Evolutionary conservation across 108 stramenopile genomes (phyloP), one percentile per base, ranked within the genome.

Genomic region (Conticribra weissflogii): DNA sequence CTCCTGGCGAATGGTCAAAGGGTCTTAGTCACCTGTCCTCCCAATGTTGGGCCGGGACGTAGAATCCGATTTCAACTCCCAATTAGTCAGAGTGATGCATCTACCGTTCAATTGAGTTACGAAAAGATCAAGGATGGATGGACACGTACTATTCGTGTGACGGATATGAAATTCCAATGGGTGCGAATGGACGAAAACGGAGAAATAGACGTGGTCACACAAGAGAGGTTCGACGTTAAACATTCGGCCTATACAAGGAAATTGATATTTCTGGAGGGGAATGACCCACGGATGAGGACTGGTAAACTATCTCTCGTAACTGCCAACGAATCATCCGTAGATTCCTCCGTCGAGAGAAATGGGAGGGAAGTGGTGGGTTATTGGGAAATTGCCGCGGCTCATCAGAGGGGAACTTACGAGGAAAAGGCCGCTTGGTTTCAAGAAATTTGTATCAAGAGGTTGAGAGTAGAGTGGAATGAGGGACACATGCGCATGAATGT

Each of bases 151-250:
- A 73, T 96, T 16, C 88, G 91, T 4, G 91, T 90, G 8, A 84
- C 64, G 0, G 96, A 97, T 54, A 70, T 93, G 76, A 97, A 92
- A 65, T 94, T 97, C 72, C 91, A 94, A 76, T 97, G 96, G 96
- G 83, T 94, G 0, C 81, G 88, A 17, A 85, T 83, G 53, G 68
- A 87, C 23, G 53, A 81, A 25, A 83, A 92, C n/a, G 71, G 73
- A 25, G 85, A 81, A 14, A 74, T 63, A 16, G 79, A 79, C 33
- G 45, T 46, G 34, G n/a, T 23, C 31, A 50, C 54, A 17, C 33
- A 28, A 3, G 49, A 45, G 8, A 63, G 68, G 22, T 96, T 93
- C 68, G 88, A 97, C 59, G 66, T 93, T 44, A 63, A 84, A 25
- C 81, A 76, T 52, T 81, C 85, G 21, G 94, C 96, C 27, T 93